Base-by-base conservation (phyloP, 345 rosid genomes). In the Murraya koenigii region DNA sequence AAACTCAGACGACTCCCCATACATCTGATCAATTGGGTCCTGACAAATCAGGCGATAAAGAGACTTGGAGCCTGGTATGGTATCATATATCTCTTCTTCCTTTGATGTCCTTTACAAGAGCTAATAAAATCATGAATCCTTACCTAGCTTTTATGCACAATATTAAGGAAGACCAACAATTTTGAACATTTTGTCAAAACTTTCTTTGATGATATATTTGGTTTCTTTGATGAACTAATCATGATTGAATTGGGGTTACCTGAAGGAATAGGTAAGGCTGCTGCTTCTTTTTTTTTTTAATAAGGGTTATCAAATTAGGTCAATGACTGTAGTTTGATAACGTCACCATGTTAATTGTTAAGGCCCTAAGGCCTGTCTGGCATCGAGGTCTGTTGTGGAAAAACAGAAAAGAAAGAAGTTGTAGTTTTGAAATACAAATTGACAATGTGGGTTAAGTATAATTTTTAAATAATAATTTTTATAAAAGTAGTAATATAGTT, bases 51-150 rank as follows among this genome's bases (percentile, higher is more conserved):
- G 76, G 8, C 66, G 85, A 73, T 26, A 83, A 79, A 32, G 76
- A 77, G 2, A 72, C 82, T 7, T 79, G 87, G 17, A 73, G 82
- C 55, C 33, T 78, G 77, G 86, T 86, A 81, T 17, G 10, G 20
- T 36, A 2, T 26, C 22, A 3, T 13, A 44, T 44, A 44, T 38
- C 73, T 7, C 64, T 19, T 66, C 61, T 66, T 47, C n/a, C 66
- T 65, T 33, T 19, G 8, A n/a, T 20, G 0, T 58, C 33, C 35
- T 55, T 41, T 52, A 8, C 74, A 8, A 26, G 20, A 3, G n/a
- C 28, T 54, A 3, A 30, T 54, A 72, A 14, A 56, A 44, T n/a
- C 14, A 36, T 72, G 47, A 63, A 23, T 72, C 26, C 56, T 56
- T 33, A 33, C 26, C 17, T 10, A 41, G 49, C 49, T 65, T 72